These are phyloP conservation scores for Blastocystis sp. DNA, from an alignment of 352 stramenopile genomes.

Conservation along the genomic window DNA sequence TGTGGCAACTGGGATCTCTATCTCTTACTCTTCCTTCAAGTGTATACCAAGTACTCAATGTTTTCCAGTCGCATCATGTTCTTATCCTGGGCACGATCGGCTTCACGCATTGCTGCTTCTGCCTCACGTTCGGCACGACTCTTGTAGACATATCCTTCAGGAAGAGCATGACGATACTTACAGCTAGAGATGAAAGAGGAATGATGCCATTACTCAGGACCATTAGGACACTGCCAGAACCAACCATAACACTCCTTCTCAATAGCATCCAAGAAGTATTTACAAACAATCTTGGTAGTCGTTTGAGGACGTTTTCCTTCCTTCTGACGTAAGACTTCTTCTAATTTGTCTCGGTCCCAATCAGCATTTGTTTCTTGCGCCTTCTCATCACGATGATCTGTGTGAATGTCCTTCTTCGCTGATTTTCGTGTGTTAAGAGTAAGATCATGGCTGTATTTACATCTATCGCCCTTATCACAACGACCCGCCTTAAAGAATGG, in stretches of 20 bases:
- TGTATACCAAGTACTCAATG: constrained; percentile 76
- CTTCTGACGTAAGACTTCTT: constrained; percentile 71
- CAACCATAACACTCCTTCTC: constrained; percentile 84
- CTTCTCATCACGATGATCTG: constrained; percentile 78
- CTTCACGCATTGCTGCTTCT: constrained; percentile 70
- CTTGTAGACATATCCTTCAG: constrained; percentile 82
- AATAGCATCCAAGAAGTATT: constrained; percentile 84
- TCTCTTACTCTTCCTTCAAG: neutral
- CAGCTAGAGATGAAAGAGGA: constrained; percentile 71
- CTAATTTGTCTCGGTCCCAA: constrained; percentile 83
- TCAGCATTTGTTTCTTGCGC: constrained; percentile 72
- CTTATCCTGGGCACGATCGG: constrained; percentile 78
- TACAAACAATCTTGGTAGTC: constrained; percentile 75
- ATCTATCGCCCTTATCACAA: constrained; percentile 82
- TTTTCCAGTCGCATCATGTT: constrained; percentile 85
- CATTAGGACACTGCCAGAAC: constrained; percentile 85
- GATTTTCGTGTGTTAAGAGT: constrained; percentile 80
- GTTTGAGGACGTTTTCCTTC: constrained; percentile 58
- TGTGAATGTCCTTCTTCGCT: constrained; percentile 84
- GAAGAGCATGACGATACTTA: constrained; percentile 81
- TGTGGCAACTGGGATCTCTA: constrained; percentile 80
- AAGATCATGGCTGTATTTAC: constrained; percentile 84
- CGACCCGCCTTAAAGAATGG: constrained; percentile 83
- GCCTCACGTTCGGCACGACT: constrained; percentile 80
- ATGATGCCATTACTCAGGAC: constrained; percentile 76